Conservation (phyloP, 805 yeast species). For the Kuraishia piskuri region DNA sequence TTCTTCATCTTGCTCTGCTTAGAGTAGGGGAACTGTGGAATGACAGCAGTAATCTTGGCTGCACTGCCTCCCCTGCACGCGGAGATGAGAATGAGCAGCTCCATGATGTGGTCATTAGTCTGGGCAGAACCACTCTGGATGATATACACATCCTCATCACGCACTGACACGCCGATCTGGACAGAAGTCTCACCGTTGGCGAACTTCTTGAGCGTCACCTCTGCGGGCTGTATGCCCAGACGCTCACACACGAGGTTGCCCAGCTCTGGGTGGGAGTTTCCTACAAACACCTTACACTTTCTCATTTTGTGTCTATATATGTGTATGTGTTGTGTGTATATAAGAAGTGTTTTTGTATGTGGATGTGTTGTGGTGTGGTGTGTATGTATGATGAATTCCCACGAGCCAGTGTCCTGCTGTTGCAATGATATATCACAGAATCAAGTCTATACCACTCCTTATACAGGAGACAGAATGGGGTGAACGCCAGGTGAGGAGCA, state of each 20-base stretch:
- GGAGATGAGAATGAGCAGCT: slow-evolving; percentile 80
- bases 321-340: neutral
- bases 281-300: slow-evolving; percentile 94
- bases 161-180: slow-evolving; percentile 86
- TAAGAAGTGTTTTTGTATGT: no score
- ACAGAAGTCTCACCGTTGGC: slow-evolving; percentile 98
- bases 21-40: slow-evolving; percentile 96
- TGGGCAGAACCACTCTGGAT: slow-evolving; percentile 88
- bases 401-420: no score
- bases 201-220: slow-evolving; percentile 83
- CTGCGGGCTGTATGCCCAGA: slow-evolving; percentile 89
- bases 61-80: slow-evolving; percentile 99
- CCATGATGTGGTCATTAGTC: slow-evolving; percentile 93
- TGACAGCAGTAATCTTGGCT: slow-evolving; percentile 91
- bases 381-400: no score
- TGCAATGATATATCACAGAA: no score
- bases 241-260: slow-evolving; percentile 86
- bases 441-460: no score
- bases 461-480: no score
- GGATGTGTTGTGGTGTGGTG: no score
- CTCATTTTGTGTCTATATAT: slow-evolving; percentile 54
- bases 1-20: slow-evolving; percentile 98
- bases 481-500: no score
- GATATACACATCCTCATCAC: slow-evolving; percentile 95
- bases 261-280: slow-evolving; percentile 92